Conservation (phyloP, 306 rosid species). For the Trifolium subterraneum region DNA sequence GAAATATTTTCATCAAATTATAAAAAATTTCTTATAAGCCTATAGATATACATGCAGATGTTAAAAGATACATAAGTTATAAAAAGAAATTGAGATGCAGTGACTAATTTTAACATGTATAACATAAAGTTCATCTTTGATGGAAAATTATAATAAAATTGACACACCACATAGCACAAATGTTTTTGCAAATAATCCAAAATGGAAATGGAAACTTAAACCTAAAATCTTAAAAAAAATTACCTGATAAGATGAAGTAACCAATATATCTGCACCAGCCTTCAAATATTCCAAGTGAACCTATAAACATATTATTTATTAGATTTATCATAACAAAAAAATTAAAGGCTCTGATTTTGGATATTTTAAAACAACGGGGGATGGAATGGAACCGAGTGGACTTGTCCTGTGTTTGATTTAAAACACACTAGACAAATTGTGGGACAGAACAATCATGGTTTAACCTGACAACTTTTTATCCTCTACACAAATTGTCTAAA, state of each 20-base stretch:
- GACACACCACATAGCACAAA: neutral
- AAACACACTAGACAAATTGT: no score
- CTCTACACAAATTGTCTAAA: no score
- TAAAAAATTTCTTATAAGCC: neutral
- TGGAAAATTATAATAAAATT: neutral
- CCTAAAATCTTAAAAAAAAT: neutral
- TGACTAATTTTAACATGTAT: neutral
- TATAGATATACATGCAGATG: neutral
- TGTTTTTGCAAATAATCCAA: neutral
- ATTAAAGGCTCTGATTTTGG: no score
- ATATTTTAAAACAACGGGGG: no score
- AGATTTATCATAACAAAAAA: no score
- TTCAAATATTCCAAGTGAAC: constrained; percentile 84
- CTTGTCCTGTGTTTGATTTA: no score
- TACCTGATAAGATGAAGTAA: constrained; percentile 94
- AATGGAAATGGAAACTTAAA: neutral
- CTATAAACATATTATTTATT: constrained; percentile 38
- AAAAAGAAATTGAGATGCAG: neutral
- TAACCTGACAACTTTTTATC: no score
- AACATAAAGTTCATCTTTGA: neutral
- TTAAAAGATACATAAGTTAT: neutral
- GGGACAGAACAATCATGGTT: no score
- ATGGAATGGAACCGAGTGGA: no score
- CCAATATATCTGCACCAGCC: constrained; percentile 84
- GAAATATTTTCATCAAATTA: neutral